These are phyloP conservation scores for Aureobasidium vineae DNA, from an alignment of 2,329 filamentous ascomycete species.

Conservation along the genomic window DNA sequence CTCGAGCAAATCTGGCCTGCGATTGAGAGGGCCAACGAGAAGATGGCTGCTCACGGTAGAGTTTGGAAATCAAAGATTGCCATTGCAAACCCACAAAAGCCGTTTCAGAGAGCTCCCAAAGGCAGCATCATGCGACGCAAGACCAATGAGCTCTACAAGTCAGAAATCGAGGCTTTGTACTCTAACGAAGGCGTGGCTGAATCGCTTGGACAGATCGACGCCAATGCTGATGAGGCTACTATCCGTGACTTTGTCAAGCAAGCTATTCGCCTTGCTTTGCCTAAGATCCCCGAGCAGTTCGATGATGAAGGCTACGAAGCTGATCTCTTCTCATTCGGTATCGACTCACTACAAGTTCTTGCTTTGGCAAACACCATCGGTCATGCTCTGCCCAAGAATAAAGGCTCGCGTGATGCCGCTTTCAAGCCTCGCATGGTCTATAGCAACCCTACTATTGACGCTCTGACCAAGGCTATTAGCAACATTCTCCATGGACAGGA, in stretches of 20 bases:
- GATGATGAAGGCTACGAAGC: constrained; percentile 30
- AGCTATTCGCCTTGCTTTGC: constrained; percentile 28
- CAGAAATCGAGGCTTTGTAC: constrained; percentile 52
- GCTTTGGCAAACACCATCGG: constrained; percentile 32
- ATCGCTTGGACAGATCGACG: constrained; percentile 27
- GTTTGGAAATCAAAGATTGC: constrained; percentile 46
- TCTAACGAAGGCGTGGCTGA: constrained; percentile 30
- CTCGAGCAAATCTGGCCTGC: constrained; percentile 49
- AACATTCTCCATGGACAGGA: constrained; percentile 19
- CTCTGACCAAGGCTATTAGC: constrained; percentile 31
- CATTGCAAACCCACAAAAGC: constrained; percentile 45
- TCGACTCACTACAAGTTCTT: constrained; percentile 40
- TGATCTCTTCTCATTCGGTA: constrained; percentile 39
- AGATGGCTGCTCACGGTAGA: constrained; percentile 44
- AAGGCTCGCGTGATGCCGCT: constrained; percentile 27
- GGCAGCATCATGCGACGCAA: constrained; percentile 46
- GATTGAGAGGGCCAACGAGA: constrained; percentile 47
- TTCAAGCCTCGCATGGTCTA: constrained; percentile 38
- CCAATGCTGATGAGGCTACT: constrained; percentile 16
- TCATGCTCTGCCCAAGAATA: constrained; percentile 30
- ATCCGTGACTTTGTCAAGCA: constrained; percentile 30
- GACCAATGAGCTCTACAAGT: constrained; percentile 44
- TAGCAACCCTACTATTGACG: constrained; percentile 36
- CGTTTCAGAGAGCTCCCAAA: constrained; percentile 50
- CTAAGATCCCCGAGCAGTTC: constrained; percentile 25